Conservation (phyloP, 2,329 filamentous ascomycete species). For the Zasmidium citrigriseum region DNA sequence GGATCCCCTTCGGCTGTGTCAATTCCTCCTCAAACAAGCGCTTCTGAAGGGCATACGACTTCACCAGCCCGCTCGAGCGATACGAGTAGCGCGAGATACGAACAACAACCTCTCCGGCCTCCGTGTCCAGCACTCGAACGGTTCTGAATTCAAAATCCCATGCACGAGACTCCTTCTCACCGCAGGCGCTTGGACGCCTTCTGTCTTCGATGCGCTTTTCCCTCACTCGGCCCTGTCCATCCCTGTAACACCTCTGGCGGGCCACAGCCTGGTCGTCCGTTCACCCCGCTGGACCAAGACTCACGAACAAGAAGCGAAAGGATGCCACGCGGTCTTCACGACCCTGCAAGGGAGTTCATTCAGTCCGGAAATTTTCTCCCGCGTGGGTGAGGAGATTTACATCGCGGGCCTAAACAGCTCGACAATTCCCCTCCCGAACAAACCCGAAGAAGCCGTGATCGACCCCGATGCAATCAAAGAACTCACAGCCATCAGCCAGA, state of each 20-base stretch:
- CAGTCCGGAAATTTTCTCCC: slow-evolving; percentile 70
- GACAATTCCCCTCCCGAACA: slow-evolving; percentile 59
- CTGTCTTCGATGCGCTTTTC: slow-evolving; percentile 67
- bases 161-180: slow-evolving; percentile 68
- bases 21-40: slow-evolving; percentile 63
- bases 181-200: slow-evolving; percentile 70
- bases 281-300: slow-evolving; percentile 56
- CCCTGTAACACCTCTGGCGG: slow-evolving; percentile 64
- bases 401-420: slow-evolving; percentile 70
- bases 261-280: slow-evolving; percentile 69
- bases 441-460: slow-evolving; percentile 54
- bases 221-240: slow-evolving; percentile 54
- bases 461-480: slow-evolving; percentile 50
- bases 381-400: slow-evolving; percentile 69
- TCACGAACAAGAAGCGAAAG: slow-evolving; percentile 46
- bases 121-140: slow-evolving; percentile 49
- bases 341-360: slow-evolving; percentile 54
- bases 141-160: slow-evolving; percentile 51
- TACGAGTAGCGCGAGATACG: slow-evolving; percentile 54
- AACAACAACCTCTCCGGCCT: slow-evolving; percentile 55
- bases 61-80: slow-evolving; percentile 63
- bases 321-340: slow-evolving; percentile 70
- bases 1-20: slow-evolving; percentile 66
- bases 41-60: slow-evolving; percentile 63
- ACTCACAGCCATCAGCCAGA: slow-evolving; percentile 52